These are phyloP conservation scores for Cadophora luteo-olivacea DNA, from an alignment of 2,329 filamentous ascomycete species.

Conservation along the genomic window DNA sequence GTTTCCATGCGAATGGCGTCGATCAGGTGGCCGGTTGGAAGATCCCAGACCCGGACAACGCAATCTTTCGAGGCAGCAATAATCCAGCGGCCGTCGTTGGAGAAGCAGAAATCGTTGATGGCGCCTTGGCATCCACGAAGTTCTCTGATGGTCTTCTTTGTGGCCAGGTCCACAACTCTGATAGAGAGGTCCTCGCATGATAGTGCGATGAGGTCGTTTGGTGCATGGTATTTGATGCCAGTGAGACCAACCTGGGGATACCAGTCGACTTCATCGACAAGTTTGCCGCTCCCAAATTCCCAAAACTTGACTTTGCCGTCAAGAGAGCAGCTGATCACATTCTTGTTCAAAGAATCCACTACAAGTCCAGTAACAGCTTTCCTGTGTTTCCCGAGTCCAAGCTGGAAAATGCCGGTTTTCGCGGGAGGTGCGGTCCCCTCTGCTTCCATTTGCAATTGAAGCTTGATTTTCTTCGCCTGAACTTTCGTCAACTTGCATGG, in stretches of 20 bases:
- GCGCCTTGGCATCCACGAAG: conserved; percentile 80
- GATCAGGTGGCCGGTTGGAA: conserved; percentile 93
- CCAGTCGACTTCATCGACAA: conserved; percentile 85
- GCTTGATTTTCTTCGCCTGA: conserved; percentile 77
- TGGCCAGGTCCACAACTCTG: conserved; percentile 88
- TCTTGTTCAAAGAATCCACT: conserved; percentile 88
- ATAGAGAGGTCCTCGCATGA: conserved; percentile 89
- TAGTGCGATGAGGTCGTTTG: conserved; percentile 85
- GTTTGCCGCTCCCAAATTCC: conserved; percentile 85
- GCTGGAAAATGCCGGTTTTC: conserved; percentile 36
- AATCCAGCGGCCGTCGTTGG: conserved; percentile 92
- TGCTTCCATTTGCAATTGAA: conserved; percentile 59
- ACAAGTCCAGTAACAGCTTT: conserved; percentile 84
- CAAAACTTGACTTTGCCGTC: conserved; percentile 98
- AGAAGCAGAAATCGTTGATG: conserved; percentile 87
- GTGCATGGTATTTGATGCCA: conserved; percentile 79
- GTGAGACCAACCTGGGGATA: conserved; percentile 77
- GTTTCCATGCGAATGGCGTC: conserved; percentile 84
- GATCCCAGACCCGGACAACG: conserved; percentile 87
- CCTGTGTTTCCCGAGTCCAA: conserved; percentile 74
- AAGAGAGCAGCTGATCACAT: conserved; percentile 82
- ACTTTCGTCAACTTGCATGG: conserved; percentile 79
- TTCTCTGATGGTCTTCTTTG: conserved; percentile 88
- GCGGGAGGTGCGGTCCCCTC: conserved; percentile 36
- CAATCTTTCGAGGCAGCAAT: conserved; percentile 84